Percentiles rank a stretch among this genome's conserved stretches.
These are phyloP conservation scores for Asterionellopsis glacialis DNA, from an alignment of 108 stramenopile species.

Conservation along the genomic window DNA sequence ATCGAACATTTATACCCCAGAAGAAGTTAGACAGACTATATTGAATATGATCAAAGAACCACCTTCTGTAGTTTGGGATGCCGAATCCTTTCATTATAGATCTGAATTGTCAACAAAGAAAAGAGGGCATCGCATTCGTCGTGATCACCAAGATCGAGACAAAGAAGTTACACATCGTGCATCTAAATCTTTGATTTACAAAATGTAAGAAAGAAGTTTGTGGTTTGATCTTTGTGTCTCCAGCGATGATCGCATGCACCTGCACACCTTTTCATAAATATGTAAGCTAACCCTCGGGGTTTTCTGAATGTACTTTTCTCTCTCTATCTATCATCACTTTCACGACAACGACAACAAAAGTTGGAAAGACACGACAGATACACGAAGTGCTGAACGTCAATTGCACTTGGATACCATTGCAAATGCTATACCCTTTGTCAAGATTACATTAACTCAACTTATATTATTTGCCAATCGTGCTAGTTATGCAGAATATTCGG, in stretches of 20 bases:
- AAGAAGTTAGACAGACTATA: background rate
- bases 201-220: background rate
- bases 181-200: background rate
- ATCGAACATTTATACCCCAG: background rate
- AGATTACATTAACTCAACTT: background rate
- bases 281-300: no score
- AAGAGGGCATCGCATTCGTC: background rate
- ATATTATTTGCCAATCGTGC: slow-evolving; percentile 6
- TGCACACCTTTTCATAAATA: no score
- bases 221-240: background rate
- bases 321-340: no score
- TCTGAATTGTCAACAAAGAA: background rate
- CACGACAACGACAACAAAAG: background rate
- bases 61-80: background rate
- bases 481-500: background rate
- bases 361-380: slow-evolving; percentile 4
- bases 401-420: no score
- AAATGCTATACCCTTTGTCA: background rate
- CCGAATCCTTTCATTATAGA: slow-evolving; percentile 6
- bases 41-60: background rate
- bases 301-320: no score
- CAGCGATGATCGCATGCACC: no score
- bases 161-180: slow-evolving; percentile 11
- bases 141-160: background rate
- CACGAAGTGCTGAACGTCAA: background rate